phyloP scores from a whole-genome alignment of 805 yeast genomes.

The Candida sanyiensis region DNA sequence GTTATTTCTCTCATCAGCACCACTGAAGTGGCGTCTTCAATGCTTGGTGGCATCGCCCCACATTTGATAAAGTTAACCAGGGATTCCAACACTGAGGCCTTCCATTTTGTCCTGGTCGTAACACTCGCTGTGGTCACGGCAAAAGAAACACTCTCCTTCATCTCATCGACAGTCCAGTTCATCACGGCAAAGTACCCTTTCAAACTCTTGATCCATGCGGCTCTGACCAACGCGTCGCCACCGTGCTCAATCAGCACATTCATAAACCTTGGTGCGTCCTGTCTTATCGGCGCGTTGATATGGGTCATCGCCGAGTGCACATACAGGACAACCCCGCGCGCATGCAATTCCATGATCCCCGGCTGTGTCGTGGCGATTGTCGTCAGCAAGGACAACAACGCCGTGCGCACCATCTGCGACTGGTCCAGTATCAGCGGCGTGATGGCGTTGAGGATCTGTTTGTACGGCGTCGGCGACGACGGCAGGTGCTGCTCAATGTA shows the following conservation, averaged over 20 bases:
- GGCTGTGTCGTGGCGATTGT: conserved; percentile 45
- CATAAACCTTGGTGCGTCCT: conserved; percentile 67
- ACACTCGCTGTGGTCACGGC: conserved; percentile 31
- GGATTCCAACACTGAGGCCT: conserved; percentile 32
- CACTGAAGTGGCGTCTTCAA: not conserved
- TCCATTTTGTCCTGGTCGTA: conserved; percentile 16
- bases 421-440: conserved; percentile 57
- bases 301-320: conserved; percentile 93
- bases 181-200: conserved; percentile 61
- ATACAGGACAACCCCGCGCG: conserved; percentile 59
- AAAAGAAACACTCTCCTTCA: conserved; percentile 25
- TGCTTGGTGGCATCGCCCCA: conserved; percentile 29
- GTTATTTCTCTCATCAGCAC: conserved; percentile 17
- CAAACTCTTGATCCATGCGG: conserved; percentile 65
- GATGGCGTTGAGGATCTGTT: conserved; percentile 50
- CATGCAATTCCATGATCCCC: conserved; percentile 54
- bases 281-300: conserved; percentile 67
- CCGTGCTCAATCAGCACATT: conserved; percentile 51
- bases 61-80: conserved; percentile 37
- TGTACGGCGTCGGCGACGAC: conserved; percentile 45
- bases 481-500: conserved; percentile 49
- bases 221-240: conserved; percentile 49
- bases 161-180: conserved; percentile 57
- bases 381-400: conserved; percentile 42
- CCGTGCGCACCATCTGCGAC: conserved; percentile 57